Evolutionary conservation across 805 yeast species (phyloP).

Genomic region (Metschnikowia proteae): DNA sequence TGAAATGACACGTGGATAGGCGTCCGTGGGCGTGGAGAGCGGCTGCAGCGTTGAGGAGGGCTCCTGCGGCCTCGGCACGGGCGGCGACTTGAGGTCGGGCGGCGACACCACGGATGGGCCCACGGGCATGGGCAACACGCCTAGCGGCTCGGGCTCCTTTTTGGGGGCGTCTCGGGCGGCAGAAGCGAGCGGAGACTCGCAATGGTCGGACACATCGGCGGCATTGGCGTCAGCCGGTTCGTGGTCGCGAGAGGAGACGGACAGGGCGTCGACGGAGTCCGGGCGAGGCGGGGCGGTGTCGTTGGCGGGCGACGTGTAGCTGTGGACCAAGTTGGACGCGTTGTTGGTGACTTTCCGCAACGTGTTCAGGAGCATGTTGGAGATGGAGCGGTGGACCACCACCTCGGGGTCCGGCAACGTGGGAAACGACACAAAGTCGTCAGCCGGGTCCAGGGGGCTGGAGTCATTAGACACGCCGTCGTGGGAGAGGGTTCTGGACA

Average conservation of each 20-base stretch:
- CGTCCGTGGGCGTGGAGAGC: background rate
- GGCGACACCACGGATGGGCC: background rate
- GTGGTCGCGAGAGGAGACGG: background rate
- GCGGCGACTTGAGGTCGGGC: conserved; percentile 1
- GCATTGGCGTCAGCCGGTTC: background rate
- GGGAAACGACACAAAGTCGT: conserved; percentile 42
- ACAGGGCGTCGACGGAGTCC: conserved; percentile 11
- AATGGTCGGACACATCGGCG: background rate
- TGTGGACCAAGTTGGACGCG: conserved; percentile 36
- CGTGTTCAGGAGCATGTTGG: conserved; percentile 35
- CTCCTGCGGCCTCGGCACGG: background rate
- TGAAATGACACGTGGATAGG: conserved; percentile 30
- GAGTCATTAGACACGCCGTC: conserved; percentile 5
- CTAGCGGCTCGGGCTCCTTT: background rate
- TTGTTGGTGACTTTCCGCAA: conserved; percentile 40
- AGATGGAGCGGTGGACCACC: conserved; percentile 30
- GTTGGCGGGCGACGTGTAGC: conserved; percentile 8
- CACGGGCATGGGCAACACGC: background rate
- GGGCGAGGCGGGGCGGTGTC: background rate
- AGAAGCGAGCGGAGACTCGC: background rate
- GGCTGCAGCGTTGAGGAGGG: background rate
- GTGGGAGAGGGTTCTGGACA: conserved; percentile 2
- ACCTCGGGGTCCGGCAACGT: conserved; percentile 42
- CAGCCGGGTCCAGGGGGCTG: conserved; percentile 6
- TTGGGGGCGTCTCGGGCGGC: background rate